Base-by-base conservation (phyloP, 2,329 filamentous ascomycete species). In the Gnomoniopsis smithogilvyi region DNA sequence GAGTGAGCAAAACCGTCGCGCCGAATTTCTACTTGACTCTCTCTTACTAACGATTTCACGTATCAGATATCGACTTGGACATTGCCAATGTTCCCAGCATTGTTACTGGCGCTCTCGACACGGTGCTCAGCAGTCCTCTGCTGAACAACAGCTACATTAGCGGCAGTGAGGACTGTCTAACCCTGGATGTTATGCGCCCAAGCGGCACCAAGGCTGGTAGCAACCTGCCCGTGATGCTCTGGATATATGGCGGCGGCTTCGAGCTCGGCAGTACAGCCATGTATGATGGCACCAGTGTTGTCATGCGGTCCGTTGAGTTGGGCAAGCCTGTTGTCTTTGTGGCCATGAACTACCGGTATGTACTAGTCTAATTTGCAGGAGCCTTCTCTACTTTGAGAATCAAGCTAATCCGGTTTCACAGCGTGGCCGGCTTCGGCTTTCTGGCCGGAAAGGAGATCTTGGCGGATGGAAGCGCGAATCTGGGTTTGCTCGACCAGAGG, bases 351-450 rank as follows among this genome's bases (percentile, higher is more conserved):
- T 93, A 95, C 73, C 86, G 26, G 26, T 30, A 30, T 4, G 26
- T 30, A 4, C 8, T 4, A 30, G n/a, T n/a, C n/a, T n/a, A 30
- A 30, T 30, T 4, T 30, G 26, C 26, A 30, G 26, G 8, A 30
- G 8, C 26, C 4, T 8, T 30, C 26, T 4, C 8, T 8, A 30
- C 26, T 30, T 30, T 8, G 26, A n/a, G n/a, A 30, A 30, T 4
- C 26, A 30, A 30, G 26, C 26, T 30, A 8, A 30, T 30, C 26
- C 26, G 8, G 4, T 8, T 30, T 8, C 26, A 30, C 26, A 30
- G 90, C 2, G 76, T 90, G 1, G 88, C 83, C 10, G 89, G 85
- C 0, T 92, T 92, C 62, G 90, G 90, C 0, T 92, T 92, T 73
- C 67, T 92, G 69, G 80, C 84, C 0, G 89, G 89, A 8, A 81